Base-by-base conservation (phyloP, 257 asterid genomes). In the Primulina huaijiensis region DNA sequence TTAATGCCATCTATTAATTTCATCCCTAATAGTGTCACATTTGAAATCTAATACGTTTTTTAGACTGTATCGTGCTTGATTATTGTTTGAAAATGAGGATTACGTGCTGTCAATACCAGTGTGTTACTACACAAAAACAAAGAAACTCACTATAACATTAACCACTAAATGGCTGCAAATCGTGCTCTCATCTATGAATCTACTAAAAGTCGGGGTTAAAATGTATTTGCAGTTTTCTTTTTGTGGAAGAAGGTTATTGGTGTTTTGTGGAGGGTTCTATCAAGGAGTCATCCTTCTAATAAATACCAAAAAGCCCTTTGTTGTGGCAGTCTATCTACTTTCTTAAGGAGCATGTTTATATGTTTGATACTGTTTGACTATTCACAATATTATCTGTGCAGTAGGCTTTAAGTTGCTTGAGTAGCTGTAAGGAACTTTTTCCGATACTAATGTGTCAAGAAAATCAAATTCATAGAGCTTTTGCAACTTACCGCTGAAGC, bases 1-100 rank as follows among this genome's bases (percentile, higher is more conserved):
- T 64, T 20, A 56, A 62, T 27, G 35, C 60, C 43, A 21, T 69
- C 16, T 43, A 7, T 67, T 30, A 11, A 6, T 56, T 50, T 52
- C 52, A 62, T 65, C 70, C 75, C 46, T 34, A 23, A 56, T 35
- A 43, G n/a, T 4, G 7, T 43, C 4, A n/a, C 55, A 43, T 43
- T 3, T 43, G 55, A 43, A 43, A 14, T 43, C 19, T 43, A 43
- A 43, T 43, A 12, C 4, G 16, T 29, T 70, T 9, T n/a, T 70
- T 70, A 40, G 14, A 25, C 19, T 60, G 16, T 17, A 38, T 65
- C 23, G 19, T 23, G 11, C 43, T 40, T 27, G 6, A 43, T 17
- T 20, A 8, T 27, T 20, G 29, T 17, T 6, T 8, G 30, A 57
- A 7, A 2, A 23, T 12, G 14, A 27, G 63, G 16, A 17, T 17